A percentile compares a stretch with the other conserved stretches of the same genome.
Evolutionary conservation across 164 flowering plant species (phyloP).

Genomic region (Berberis thunbergii): DNA sequence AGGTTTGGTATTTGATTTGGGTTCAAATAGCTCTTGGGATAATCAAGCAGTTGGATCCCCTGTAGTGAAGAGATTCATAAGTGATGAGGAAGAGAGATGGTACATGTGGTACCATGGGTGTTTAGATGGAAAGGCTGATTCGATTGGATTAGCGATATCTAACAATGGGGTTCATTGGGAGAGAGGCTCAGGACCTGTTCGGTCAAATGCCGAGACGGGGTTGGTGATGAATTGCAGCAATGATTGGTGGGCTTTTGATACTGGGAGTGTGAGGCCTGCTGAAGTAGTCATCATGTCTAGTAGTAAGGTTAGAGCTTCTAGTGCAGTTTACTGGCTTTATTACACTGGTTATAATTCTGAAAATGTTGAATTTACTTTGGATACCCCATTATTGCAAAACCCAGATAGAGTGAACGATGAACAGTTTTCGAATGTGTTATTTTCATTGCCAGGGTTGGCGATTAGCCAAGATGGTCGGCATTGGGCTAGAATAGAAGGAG

Average conservation of each 20-base stretch:
- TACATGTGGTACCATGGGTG: conserved; percentile 86
- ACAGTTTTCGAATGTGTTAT: conserved; percentile 12
- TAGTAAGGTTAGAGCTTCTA: conserved; percentile 34
- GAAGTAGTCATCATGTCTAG: conserved; percentile 82
- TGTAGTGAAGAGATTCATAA: conserved; percentile 63
- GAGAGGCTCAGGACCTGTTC: conserved; percentile 37
- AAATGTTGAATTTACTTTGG: conserved; percentile 19
- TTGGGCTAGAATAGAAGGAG: conserved; percentile 92
- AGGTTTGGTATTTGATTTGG: conserved; percentile 69
- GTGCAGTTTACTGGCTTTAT: conserved; percentile 86
- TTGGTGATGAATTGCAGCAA: conserved; percentile 49
- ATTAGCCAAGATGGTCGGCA: conserved; percentile 79
- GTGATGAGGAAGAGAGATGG: conserved; percentile 92
- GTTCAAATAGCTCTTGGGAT: conserved; percentile 52
- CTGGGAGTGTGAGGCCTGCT: conserved; percentile 48
- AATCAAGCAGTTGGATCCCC: conserved; percentile 61
- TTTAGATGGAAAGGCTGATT: conserved; percentile 23
- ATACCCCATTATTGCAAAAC: conserved; percentile 16
- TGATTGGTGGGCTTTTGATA: conserved; percentile 95
- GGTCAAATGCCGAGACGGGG: conserved; percentile 44
- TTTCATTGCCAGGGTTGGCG: conserved; percentile 74
- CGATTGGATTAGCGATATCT: conserved; percentile 73
- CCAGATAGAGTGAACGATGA: conserved; percentile 21
- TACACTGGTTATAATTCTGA: conserved; percentile 61
- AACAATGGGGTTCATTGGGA: conserved; percentile 87